phyloP scores from a whole-genome alignment of 2,329 filamentous ascomycete species.

The Eutypella sp. region DNA sequence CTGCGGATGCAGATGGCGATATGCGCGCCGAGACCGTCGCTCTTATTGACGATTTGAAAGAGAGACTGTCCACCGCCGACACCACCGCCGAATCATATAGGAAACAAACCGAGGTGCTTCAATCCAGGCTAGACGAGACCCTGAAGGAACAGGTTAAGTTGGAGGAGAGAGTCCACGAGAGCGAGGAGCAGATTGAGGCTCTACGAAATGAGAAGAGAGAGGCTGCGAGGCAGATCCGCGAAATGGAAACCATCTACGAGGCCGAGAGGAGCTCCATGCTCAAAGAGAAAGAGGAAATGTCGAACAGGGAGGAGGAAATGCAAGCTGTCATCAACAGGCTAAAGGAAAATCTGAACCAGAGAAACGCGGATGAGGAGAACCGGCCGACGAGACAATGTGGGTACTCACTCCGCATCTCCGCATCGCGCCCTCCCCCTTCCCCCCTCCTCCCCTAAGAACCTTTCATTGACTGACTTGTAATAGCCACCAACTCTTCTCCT shows the following conservation, averaged over 20 bases:
- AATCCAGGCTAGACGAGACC: constrained; percentile 81
- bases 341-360: constrained; percentile 82
- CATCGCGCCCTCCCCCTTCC: background rate
- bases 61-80: constrained; percentile 77
- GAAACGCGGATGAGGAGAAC: constrained; percentile 52
- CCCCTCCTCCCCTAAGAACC: no score
- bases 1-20: constrained; percentile 58
- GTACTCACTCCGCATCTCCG: constrained; percentile 16
- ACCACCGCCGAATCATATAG: constrained; percentile 70
- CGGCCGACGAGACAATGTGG: constrained; percentile 55
- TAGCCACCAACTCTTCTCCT: constrained; percentile 56
- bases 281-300: constrained; percentile 87
- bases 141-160: constrained; percentile 76
- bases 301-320: constrained; percentile 82
- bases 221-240: constrained; percentile 73
- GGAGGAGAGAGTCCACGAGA: constrained; percentile 84
- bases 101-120: constrained; percentile 80
- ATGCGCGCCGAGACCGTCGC: constrained; percentile 74
- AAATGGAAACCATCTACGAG: constrained; percentile 91
- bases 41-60: constrained; percentile 77
- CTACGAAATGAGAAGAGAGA: constrained; percentile 84
- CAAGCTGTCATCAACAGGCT: constrained; percentile 84
- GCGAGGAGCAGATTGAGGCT: constrained; percentile 74
- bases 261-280: constrained; percentile 80
- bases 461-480: no score